phyloP scores from a whole-genome alignment of 805 yeast genomes.

The Millerago galiae region DNA sequence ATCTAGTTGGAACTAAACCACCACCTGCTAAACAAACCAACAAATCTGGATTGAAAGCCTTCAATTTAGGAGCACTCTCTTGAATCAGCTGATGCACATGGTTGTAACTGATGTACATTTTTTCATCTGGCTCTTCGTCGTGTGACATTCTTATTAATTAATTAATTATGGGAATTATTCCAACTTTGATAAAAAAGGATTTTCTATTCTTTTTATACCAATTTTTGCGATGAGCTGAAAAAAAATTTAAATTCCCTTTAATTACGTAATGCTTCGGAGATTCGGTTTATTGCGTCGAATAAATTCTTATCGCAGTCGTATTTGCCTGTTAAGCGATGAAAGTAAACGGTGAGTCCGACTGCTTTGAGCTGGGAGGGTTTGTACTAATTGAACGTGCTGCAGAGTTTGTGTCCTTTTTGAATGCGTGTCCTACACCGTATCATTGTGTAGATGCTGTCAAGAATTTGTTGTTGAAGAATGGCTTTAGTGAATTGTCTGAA shows the following conservation, averaged over 20 bases:
- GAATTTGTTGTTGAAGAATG: conserved; percentile 46
- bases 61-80: conserved; percentile 53
- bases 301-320: no score
- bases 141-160: conserved; percentile 11
- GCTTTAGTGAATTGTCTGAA: conserved; percentile 71
- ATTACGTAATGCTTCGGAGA: no score
- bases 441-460: conserved; percentile 77
- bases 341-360: conserved; percentile 11
- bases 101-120: conserved; percentile 74
- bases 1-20: conserved; percentile 96
- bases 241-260: no score
- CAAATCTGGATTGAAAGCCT: conserved; percentile 74
- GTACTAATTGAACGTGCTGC: conserved; percentile 16
- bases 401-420: conserved; percentile 72
- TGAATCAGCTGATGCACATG: conserved; percentile 74
- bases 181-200: no score
- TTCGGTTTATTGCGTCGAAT: no score
- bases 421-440: conserved; percentile 87
- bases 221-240: no score
- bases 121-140: conserved; percentile 25
- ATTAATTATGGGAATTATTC: not conserved
- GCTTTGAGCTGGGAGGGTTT: conserved; percentile 1
- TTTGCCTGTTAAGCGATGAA: not conserved
- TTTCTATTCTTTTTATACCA: no score
- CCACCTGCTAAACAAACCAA: conserved; percentile 97